A percentile compares a stretch with the other conserved stretches of the same genome.
Conservation (phyloP, 208 protist genomes). For the Phytomonas serpens region DNA sequence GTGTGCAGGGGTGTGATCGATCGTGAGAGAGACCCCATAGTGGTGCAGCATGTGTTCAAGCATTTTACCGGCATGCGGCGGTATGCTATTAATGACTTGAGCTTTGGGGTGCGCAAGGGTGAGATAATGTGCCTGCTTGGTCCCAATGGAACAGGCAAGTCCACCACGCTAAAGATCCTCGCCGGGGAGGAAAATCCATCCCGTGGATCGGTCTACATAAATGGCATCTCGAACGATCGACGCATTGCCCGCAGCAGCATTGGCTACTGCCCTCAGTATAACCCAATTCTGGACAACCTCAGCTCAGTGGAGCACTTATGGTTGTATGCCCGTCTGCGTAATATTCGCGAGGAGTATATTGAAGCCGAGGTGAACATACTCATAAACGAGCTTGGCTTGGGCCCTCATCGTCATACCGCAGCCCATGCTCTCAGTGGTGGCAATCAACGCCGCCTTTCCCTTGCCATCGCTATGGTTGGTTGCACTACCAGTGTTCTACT, state of each 20-base stretch:
- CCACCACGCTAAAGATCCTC: conserved; percentile 80
- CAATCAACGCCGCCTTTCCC: conserved; percentile 83
- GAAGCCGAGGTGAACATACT: conserved; percentile 32
- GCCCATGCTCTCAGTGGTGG: conserved; percentile 64
- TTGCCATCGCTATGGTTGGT: conserved; percentile 85
- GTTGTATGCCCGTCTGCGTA: conserved; percentile 80
- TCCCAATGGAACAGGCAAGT: conserved; percentile 91
- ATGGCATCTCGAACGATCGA: conserved; percentile 31
- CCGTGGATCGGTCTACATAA: conserved; percentile 56
- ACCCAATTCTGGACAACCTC: conserved; percentile 89
- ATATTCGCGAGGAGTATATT: conserved; percentile 38
- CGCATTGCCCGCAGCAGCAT: conserved; percentile 40
- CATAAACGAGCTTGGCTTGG: conserved; percentile 43
- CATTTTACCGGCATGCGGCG: conserved; percentile 21
- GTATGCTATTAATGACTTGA: conserved; percentile 55
- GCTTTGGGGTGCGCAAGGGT: conserved; percentile 59
- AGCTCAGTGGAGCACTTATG: conserved; percentile 88
- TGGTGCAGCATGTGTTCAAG: conserved; percentile 63
- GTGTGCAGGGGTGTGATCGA: conserved; percentile 33
- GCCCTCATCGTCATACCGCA: conserved; percentile 25
- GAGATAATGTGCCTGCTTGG: conserved; percentile 85
- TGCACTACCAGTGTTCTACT: conserved; percentile 66
- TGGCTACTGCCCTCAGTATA: conserved; percentile 95
- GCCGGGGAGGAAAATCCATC: conserved; percentile 68
- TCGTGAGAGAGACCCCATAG: conserved; percentile 37